Base-by-base conservation (phyloP, 352 stramenopile genomes). In the Globisporangium spiculum region DNA sequence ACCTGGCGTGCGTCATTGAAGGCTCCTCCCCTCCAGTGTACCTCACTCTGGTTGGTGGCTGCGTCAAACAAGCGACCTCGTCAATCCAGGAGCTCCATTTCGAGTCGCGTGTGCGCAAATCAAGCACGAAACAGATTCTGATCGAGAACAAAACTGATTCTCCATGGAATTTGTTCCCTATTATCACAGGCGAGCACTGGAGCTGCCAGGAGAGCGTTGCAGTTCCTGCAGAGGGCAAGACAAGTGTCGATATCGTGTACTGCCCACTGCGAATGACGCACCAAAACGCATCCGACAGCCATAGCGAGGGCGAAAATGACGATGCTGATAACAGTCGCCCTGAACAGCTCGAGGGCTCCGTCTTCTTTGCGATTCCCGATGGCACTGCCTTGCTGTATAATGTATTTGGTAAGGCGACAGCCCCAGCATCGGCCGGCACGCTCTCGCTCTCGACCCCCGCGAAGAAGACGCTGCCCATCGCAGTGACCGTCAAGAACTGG, bases 291-390 rank as follows among this genome's bases (percentile, higher is more conserved):
- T n/a, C 30, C 27, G 41, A 54, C 32, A 54, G 4, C 48, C 7
- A 10, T 3, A 56, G 18, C 10, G 50, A n/a, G 41, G 16, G 4
- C 18, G 68, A 83, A 30, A 66, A 67, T 44, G 72, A 66, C 1
- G 48, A 44, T 9, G 73, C 76, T 20, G 60, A 36, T 24, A 55
- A 72, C 16, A 72, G 77, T 12, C 83, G 82, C 1, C 80, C 79
- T 2, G 73, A 81, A 36, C 64, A 73, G 6, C 91, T 97, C 68
- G 69, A 84, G 46, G 93, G 92, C 22, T 91, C 86, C 1, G 71
- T 98, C 36, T 98, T 98, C 66, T 82, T 98, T 18, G 87, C 93
- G 8, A 88, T 98, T 27, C 93, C 93, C 18, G 92, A 98, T 48
- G 93, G 93, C 14, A 91, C 73, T 54, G 94, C 90, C 1, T 67